phyloP scores from a whole-genome alignment of 2,329 filamentous ascomycete species.

The Colletotrichum sp. region DNA sequence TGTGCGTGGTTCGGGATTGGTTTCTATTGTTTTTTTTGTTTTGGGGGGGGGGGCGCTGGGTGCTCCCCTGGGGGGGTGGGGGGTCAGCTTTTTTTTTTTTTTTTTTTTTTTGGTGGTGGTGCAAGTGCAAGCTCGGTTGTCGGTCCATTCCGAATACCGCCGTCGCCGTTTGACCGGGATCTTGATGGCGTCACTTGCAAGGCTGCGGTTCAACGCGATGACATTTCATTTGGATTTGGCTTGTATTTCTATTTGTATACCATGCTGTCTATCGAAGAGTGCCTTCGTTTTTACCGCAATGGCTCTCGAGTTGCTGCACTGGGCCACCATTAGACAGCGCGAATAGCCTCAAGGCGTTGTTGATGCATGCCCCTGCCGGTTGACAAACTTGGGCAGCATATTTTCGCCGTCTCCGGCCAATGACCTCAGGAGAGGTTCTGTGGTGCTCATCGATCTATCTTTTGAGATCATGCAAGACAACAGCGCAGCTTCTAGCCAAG shows the following conservation, averaged over 20 bases:
- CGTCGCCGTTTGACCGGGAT: constrained; percentile 13
- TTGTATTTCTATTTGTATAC: neutral
- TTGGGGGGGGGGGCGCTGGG: too few species aligned
- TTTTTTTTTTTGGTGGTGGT: neutral
- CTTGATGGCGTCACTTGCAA: neutral
- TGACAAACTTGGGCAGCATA: neutral
- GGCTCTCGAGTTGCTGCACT: neutral
- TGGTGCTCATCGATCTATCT: neutral
- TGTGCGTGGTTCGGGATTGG: too few species aligned
- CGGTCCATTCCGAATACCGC: constrained; percentile 11
- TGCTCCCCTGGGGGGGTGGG: too few species aligned
- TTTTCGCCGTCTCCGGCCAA: neutral
- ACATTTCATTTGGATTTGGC: neutral
- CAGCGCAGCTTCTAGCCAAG: neutral
- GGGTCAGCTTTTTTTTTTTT: too few species aligned
- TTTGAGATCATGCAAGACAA: neutral
- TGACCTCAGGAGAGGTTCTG: neutral
- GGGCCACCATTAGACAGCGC: neutral
- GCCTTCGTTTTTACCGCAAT: neutral
- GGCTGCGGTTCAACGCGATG: neutral
- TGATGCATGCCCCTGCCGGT: neutral
- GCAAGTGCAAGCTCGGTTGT: neutral
- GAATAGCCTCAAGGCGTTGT: neutral
- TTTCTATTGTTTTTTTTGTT: too few species aligned
- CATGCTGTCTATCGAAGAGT: neutral